phyloP scores from a whole-genome alignment of 495 filamentous ascomycete species.

The Eremomyces bilateralis region DNA sequence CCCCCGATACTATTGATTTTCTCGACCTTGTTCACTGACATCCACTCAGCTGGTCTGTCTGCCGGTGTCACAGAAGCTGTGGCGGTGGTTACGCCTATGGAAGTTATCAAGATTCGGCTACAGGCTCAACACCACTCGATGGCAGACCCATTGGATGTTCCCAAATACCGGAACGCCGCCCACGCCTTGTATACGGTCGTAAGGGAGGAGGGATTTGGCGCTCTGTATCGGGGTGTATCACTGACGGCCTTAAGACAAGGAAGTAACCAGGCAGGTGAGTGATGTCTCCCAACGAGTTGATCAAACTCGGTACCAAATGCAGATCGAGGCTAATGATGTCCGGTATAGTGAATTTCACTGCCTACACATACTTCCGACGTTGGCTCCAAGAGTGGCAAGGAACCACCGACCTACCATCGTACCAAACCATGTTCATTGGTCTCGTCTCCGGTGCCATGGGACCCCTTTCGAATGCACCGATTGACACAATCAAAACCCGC shows the following conservation, averaged over 20 bases:
- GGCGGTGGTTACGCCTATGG: slow-evolving; percentile 91
- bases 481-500: slow-evolving; percentile 97
- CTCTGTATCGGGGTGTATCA: slow-evolving; percentile 79
- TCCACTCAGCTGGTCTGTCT: slow-evolving; percentile 48
- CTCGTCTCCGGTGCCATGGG: slow-evolving; percentile 88
- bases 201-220: slow-evolving; percentile 68
- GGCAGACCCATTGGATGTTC: slow-evolving; percentile 74
- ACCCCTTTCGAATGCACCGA: slow-evolving; percentile 85
- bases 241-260: slow-evolving; percentile 87
- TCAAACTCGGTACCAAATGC: background rate
- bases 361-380: slow-evolving; percentile 84
- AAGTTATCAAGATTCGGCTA: slow-evolving; percentile 93
- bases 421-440: slow-evolving; percentile 79
- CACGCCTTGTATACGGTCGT: slow-evolving; percentile 88
- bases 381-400: slow-evolving; percentile 41
- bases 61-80: slow-evolving; percentile 95
- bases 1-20: no score
- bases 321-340: background rate
- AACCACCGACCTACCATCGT: slow-evolving; percentile 47
- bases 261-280: slow-evolving; percentile 58
- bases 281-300: background rate
- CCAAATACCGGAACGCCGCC: slow-evolving; percentile 93
- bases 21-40: no score
- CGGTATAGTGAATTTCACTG: slow-evolving; percentile 65
- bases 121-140: slow-evolving; percentile 94